Conservation (phyloP, 495 filamentous ascomycete species). For the Hyaloscypha variabilis region DNA sequence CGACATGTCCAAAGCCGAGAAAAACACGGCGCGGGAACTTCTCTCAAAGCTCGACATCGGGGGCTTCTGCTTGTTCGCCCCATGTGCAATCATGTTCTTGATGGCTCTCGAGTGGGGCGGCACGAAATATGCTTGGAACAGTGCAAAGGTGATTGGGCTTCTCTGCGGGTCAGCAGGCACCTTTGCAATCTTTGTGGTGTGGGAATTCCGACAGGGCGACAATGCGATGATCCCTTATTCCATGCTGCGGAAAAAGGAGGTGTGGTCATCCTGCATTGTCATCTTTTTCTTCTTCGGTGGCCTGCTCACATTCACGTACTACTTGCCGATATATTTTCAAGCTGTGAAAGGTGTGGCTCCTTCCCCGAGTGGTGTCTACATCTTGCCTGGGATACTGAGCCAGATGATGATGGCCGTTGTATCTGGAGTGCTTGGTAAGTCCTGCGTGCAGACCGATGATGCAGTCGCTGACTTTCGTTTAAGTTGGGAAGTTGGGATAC, state of each 20-base stretch:
- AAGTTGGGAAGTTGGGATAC: slow-evolving; percentile 47
- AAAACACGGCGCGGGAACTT: not conserved
- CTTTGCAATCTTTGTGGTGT: slow-evolving; percentile 43
- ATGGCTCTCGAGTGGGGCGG: slow-evolving; percentile 53
- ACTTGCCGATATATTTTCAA: slow-evolving; percentile 84
- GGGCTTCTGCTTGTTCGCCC: slow-evolving; percentile 43
- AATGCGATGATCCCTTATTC: slow-evolving; percentile 50
- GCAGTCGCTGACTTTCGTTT: not conserved
- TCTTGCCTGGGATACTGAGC: slow-evolving; percentile 57
- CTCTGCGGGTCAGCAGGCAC: slow-evolving; percentile 49
- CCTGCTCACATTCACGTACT: slow-evolving; percentile 43
- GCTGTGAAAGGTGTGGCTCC: slow-evolving; percentile 60
- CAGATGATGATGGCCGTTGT: slow-evolving; percentile 38
- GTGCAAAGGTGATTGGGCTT: slow-evolving; percentile 36
- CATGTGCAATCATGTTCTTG: slow-evolving; percentile 40
- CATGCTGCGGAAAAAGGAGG: slow-evolving; percentile 28
- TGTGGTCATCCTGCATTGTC: slow-evolving; percentile 39
- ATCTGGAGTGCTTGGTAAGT: slow-evolving; percentile 42
- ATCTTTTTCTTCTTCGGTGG: slow-evolving; percentile 19
- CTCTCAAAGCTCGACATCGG: slow-evolving; percentile 44
- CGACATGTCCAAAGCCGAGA: slow-evolving; percentile 46
- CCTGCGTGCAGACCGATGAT: not conserved
- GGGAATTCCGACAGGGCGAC: slow-evolving; percentile 46
- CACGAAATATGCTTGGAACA: slow-evolving; percentile 43
- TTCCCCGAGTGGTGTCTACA: slow-evolving; percentile 69